These are phyloP conservation scores for Pisolithus albus DNA, from an alignment of 768 basidiomycete species.

Conservation along the genomic window DNA sequence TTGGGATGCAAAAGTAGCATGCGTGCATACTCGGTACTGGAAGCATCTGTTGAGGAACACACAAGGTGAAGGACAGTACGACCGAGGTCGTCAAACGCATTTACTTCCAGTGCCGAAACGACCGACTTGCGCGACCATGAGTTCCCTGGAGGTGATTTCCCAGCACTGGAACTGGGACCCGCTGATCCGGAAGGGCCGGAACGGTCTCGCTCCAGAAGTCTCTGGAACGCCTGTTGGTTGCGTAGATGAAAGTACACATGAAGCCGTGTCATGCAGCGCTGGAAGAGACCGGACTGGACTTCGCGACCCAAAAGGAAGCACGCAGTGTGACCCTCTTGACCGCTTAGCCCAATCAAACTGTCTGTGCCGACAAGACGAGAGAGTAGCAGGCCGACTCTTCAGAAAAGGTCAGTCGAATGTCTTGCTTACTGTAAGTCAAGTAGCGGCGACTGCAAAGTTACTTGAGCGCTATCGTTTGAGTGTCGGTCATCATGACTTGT, in stretches of 20 bases:
- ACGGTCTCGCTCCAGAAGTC: slow-evolving; percentile 51
- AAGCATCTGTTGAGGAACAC: slow-evolving; percentile 52
- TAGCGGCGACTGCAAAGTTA: background rate
- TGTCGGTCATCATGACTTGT: background rate
- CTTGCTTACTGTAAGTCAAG: background rate
- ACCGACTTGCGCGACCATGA: slow-evolving; percentile 51
- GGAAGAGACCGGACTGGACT: slow-evolving; percentile 7
- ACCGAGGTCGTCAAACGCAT: slow-evolving; percentile 65
- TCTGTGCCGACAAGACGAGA: slow-evolving; percentile 6
- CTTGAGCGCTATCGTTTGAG: background rate
- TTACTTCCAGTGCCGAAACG: slow-evolving; percentile 45
- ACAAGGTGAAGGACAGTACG: slow-evolving; percentile 79
- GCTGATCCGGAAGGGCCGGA: slow-evolving; percentile 27
- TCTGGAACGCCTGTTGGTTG: slow-evolving; percentile 72
- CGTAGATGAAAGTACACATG: slow-evolving; percentile 69
- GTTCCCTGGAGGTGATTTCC: slow-evolving; percentile 30
- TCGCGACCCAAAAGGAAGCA: slow-evolving; percentile 16
- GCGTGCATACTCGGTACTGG: slow-evolving; percentile 70
- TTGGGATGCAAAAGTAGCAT: slow-evolving; percentile 68
- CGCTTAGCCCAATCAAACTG: slow-evolving; percentile 12
- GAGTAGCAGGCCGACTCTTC: background rate
- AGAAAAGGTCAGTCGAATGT: background rate
- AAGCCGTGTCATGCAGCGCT: slow-evolving; percentile 65
- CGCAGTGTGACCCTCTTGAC: slow-evolving; percentile 19
- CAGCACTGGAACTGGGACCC: slow-evolving; percentile 35